Evolutionary conservation across 768 basidiomycete species (phyloP), one percentile per base, ranked within the genome.

Genomic region (Tricholoma sp.): DNA sequence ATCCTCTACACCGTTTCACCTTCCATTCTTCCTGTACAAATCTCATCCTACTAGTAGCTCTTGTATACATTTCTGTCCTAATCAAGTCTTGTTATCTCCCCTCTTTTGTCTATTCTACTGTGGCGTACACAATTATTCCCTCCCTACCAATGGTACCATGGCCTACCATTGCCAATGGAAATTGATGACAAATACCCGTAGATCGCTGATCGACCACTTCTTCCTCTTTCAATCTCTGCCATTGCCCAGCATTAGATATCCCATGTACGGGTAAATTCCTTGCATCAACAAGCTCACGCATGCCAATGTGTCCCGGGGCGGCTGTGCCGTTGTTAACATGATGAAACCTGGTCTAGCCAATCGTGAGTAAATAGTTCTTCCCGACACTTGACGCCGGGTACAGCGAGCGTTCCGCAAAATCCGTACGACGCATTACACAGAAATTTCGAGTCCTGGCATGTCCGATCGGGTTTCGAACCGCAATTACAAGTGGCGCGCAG

Each of bases 1-100:
- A 51, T 44, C 47, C 42, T 57, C 56, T 57, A 55, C 51, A 36
- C 56, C 60, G 37, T 57, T 60, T 60, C 59, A 60, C 61, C 58
- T 58, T 37, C 33, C 24, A 54, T 42, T 33, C 31, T 15, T 51
- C 34, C 36, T 50, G 41, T 50, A n/a, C n/a, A n/a, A n/a, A n/a
- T n/a, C n/a, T n/a, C n/a, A n/a, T n/a, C n/a, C n/a, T n/a, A n/a
- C n/a, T n/a, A n/a, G n/a, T n/a, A n/a, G n/a, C n/a, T n/a, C n/a
- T n/a, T n/a, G n/a, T n/a, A n/a, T n/a, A 24, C 24, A 24, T 2
- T 24, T 24, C 24, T 24, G 24, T 24, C 24, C 24, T 4, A 24
- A 2, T 24, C 24, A 24, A 24, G 2, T 24, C 24, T 1, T 4
- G 1, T 24, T 24, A 24, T 24, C 4, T 24, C 24, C 24, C 24